Percentiles rank a stretch among this genome's conserved stretches.
These are phyloP conservation scores for Hyphodiscus hymeniophilus DNA, from an alignment of 495 filamentous ascomycete genomes.

Conservation along the genomic window DNA sequence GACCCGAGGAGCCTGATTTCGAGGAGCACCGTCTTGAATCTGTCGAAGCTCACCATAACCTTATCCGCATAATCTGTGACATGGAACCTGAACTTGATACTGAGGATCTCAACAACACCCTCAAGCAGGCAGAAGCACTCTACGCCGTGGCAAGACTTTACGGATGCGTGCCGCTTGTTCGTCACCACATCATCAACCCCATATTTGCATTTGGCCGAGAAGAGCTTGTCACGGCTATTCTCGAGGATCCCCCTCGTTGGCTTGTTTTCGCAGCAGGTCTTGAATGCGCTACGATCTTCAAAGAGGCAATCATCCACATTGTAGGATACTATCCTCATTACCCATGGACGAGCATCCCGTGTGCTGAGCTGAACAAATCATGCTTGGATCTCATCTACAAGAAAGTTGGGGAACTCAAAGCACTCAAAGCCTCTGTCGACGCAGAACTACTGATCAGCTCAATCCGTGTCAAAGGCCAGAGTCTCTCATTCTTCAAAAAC, in stretches of 20 bases:
- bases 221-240: slow-evolving; percentile 10
- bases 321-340: slow-evolving; percentile 5
- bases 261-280: slow-evolving; percentile 4
- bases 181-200: background rate
- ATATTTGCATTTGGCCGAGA: slow-evolving; percentile 4
- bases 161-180: background rate
- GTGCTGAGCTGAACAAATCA: background rate
- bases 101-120: slow-evolving; percentile 6
- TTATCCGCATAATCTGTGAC: slow-evolving; percentile 5
- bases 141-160: slow-evolving; percentile 1
- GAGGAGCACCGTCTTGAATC: too few relatives aligned
- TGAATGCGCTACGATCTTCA: slow-evolving; percentile 10
- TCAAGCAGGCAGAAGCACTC: slow-evolving; percentile 4
- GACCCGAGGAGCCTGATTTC: too few relatives aligned
- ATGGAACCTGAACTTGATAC: background rate
- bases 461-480: background rate
- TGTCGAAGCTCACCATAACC: slow-evolving; percentile 7
- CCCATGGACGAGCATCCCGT: background rate
- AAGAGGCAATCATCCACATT: slow-evolving; percentile 16
- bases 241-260: slow-evolving; percentile 11
- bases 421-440: slow-evolving; percentile 1
- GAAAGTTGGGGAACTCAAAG: slow-evolving; percentile 2
- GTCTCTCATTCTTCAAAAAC: background rate
- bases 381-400: background rate
- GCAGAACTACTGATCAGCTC: background rate